Conservation (phyloP, 1,284 basidiomycete species). For the Rhodotorula glutinis region DNA sequence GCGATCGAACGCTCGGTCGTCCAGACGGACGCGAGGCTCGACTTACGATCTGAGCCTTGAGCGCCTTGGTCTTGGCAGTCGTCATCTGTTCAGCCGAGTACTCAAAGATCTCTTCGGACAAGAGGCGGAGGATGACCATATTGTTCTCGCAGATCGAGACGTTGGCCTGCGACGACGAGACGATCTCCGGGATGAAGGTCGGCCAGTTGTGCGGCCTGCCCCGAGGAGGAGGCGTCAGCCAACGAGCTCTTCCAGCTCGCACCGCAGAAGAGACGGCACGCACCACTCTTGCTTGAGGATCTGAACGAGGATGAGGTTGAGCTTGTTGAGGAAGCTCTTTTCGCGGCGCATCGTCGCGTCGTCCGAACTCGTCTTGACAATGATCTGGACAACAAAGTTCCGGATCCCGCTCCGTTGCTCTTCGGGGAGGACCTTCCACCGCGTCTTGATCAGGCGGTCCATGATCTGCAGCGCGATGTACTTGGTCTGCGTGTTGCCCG, state of each 20-base stretch:
- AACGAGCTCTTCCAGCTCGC: no score
- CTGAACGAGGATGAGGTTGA: conserved; percentile 93
- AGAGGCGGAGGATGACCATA: conserved; percentile 96
- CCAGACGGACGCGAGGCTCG: neutral
- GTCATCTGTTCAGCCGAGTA: conserved; percentile 99
- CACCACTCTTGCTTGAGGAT: conserved; percentile 98
- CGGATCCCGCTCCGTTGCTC: conserved; percentile 92
- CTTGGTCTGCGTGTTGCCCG: conserved; percentile 87
- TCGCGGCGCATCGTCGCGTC: conserved; percentile 71
- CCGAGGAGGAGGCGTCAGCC: neutral
- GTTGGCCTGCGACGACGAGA: conserved; percentile 94
- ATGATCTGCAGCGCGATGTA: conserved; percentile 92
- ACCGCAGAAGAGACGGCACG: neutral
- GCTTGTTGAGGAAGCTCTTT: conserved; percentile 94
- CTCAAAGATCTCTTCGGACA: conserved; percentile 99
- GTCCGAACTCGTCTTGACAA: conserved; percentile 83
- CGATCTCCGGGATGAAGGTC: conserved; percentile 94
- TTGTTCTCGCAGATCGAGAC: conserved; percentile 98
- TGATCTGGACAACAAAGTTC: conserved; percentile 93
- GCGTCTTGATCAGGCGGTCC: conserved; percentile 87
- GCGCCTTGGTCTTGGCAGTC: conserved; percentile 91
- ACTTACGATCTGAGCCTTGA: conserved; percentile 87
- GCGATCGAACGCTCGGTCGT: no score
- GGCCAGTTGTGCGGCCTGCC: conserved; percentile 89
- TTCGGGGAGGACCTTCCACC: conserved; percentile 94